Base-by-base conservation (phyloP, 1,139 yeast species). In the Hyphopichia burtonii region DNA sequence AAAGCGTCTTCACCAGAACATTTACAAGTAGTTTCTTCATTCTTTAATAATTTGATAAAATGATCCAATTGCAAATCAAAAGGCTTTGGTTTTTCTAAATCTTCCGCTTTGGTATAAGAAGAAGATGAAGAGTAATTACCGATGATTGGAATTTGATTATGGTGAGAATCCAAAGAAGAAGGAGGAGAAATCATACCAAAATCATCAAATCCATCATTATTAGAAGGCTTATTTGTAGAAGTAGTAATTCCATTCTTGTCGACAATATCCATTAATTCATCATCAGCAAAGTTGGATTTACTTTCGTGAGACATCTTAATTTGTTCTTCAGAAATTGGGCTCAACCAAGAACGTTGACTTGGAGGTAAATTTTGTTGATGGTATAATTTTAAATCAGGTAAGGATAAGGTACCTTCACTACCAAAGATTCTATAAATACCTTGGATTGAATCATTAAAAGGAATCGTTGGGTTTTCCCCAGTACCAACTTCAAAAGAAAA, bases 381-480 rank as follows among this genome's bases (percentile, higher is more conserved):
- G 44, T 63, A 68, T 18, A 71, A 49, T 23, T 63, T 68, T 53
- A 70, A 53, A 42, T 71, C 76, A 1, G 76, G 76, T 4, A 71
- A 57, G 4, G 74, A 68, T 30, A 71, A 56, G 3, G 75, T 70
- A 1, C 74, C 75, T 19, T 63, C 53, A 33, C 68, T 58, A 8
- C 76, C 76, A 54, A 70, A 71, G 2, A 71, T 55, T 31, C 75
- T 55, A 45, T 71, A 70, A 38, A 70, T 55, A 1, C 76, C 76
- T 32, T 65, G 51, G 12, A 67, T 49, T 7, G 57, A 55, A 17
- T 58, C 61, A 48, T 64, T 58, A 36, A 53, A 57, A 3, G 76
- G 76, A 25, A 70, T 57, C 22, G 61, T 61, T 3, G 76, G 76
- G 45, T 71, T 71, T 50, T 71, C 76, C 12, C 76, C 76, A 0